These are phyloP conservation scores for Przewalskia tangutica DNA, from an alignment of 257 asterid species.

Conservation along the genomic window DNA sequence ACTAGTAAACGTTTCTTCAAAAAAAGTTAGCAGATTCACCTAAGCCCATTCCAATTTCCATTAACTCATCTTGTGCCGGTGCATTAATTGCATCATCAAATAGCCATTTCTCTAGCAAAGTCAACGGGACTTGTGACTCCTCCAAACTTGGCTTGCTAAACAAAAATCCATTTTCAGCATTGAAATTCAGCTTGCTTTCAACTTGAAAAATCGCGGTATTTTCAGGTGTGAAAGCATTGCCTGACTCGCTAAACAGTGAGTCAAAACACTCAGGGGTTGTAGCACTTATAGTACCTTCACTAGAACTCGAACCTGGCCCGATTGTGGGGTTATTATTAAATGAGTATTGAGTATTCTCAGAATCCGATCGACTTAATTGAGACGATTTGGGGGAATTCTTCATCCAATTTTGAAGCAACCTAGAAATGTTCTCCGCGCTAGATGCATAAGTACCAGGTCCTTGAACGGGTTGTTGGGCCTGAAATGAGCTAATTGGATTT, in stretches of 20 bases:
- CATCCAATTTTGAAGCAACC: constrained; percentile 47
- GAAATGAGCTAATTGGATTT: not conserved
- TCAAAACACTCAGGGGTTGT: constrained; percentile 10
- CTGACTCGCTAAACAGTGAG: not conserved
- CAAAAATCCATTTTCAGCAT: constrained; percentile 1
- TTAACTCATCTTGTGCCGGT: constrained; percentile 3
- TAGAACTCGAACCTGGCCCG: constrained; percentile 18
- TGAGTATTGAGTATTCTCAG: constrained; percentile 19
- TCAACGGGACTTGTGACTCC: constrained; percentile 31
- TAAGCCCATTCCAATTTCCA: not conserved
- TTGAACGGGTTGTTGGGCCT: not conserved
- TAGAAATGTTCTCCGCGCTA: constrained; percentile 62
- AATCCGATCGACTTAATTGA: constrained; percentile 12
- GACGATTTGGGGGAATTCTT: constrained; percentile 23
- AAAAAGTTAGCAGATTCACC: not conserved
- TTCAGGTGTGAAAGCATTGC: not conserved
- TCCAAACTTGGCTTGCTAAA: constrained; percentile 11
- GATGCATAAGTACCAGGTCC: constrained; percentile 32
- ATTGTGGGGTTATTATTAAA: constrained; percentile 23
- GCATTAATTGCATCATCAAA: constrained; percentile 33
- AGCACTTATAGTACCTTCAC: constrained; percentile 14
- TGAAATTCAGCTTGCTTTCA: constrained; percentile 5
- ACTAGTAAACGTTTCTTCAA: constrained; percentile 1
- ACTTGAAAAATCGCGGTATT: not conserved
- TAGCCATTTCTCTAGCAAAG: constrained; percentile 53